Base-by-base conservation (phyloP, 176 grass and related monocot species). In the Zizania latifolia region DNA sequence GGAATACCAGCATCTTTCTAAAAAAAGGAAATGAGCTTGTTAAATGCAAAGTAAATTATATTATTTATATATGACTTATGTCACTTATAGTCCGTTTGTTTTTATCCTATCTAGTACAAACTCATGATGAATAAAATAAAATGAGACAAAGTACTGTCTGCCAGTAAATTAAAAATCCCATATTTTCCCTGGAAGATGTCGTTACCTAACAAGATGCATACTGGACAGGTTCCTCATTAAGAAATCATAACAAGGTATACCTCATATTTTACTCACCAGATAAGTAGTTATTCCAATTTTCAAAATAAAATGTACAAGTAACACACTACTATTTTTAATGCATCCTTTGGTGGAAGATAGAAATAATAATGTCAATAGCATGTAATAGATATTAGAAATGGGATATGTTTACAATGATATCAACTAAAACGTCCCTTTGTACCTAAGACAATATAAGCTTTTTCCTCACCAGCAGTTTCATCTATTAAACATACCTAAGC, bases 1-100 rank as follows among this genome's bases (percentile, higher is more conserved):
- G 95, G 89, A 84, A 99, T 88, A 58, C 91, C 86, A 9, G 91
- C 94, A 60, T 99, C 95, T 86, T 99, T 99, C 95, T 99, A 53
- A 1, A 68, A 89, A 85, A 86, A n/a, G n/a, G 24, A 71, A 78
- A 78, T n/a, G 32, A 17, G 23, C n/a, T 32, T 70, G 4, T 54
- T 58, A 38, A 63, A 83, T 30, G n/a, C n/a, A n/a, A n/a, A n/a
- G n/a, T n/a, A n/a, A n/a, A n/a, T n/a, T n/a, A n/a, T n/a, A n/a
- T n/a, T n/a, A n/a, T n/a, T n/a, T n/a, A n/a, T n/a, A n/a, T n/a
- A n/a, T n/a, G n/a, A n/a, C n/a, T n/a, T n/a, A n/a, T n/a, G n/a
- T n/a, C n/a, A n/a, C n/a, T n/a, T 51, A 50, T 50, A 19, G 15
- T 71, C 46, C 53, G 26, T 58, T 27, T 38, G 13, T 10, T 38